phyloP scores from a whole-genome alignment of 2,329 filamentous ascomycete species.

The Trichoderma breve region DNA sequence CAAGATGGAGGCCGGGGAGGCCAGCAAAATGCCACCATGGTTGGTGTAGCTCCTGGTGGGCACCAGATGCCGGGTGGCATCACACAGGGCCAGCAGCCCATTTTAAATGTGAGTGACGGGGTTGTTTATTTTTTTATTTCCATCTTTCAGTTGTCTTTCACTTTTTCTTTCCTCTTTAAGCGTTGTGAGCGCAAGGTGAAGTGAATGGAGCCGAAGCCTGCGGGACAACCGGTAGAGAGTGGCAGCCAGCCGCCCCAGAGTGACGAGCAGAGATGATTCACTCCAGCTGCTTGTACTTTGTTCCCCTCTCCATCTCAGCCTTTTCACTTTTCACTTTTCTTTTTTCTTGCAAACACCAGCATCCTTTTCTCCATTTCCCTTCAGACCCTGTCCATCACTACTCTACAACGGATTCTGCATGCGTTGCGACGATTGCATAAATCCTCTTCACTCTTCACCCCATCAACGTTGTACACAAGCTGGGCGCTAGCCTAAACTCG shows the following conservation, averaged over 20 bases:
- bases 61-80: constrained; percentile 41
- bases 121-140: background rate
- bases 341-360: background rate
- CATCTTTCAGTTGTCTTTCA: background rate
- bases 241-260: constrained; percentile 10
- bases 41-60: constrained; percentile 43
- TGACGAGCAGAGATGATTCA: constrained; percentile 18
- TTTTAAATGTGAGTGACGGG: constrained; percentile 49
- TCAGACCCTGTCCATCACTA: background rate
- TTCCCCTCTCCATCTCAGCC: background rate
- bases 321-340: background rate
- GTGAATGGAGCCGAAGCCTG: background rate
- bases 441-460: background rate
- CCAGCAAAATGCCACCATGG: constrained; percentile 52
- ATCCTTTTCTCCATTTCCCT: background rate
- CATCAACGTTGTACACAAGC: background rate
- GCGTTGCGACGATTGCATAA: background rate
- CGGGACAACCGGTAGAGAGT: background rate
- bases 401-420: background rate
- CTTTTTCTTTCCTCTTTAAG: background rate
- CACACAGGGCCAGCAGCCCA: constrained; percentile 44
- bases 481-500: background rate
- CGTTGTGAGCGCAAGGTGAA: background rate
- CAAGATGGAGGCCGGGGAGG: constrained; percentile 55
- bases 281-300: background rate